Percentiles rank a stretch among this genome's conserved stretches.
These are phyloP conservation scores for Leucocoprinus leucothites DNA, from an alignment of 768 basidiomycete genomes.

Conservation along the genomic window DNA sequence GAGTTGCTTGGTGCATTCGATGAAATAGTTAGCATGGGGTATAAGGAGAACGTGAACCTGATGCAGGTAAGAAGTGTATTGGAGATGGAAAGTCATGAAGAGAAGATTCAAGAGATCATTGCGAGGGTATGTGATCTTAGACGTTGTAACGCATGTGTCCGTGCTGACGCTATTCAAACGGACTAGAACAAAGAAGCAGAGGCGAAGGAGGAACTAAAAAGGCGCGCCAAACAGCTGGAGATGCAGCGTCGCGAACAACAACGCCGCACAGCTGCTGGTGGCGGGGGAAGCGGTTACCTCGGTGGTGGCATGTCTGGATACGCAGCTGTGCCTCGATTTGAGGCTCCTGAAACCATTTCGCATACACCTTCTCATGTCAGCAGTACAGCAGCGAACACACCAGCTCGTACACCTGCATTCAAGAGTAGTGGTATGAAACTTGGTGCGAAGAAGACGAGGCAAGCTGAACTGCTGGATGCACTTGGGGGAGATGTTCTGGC, in stretches of 20 bases:
- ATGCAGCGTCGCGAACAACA: conserved; percentile 97
- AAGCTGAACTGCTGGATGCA: conserved; percentile 84
- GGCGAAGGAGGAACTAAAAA: conserved; percentile 97
- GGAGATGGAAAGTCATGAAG: conserved; percentile 91
- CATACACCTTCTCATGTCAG: conserved; percentile 35
- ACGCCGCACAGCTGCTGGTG: conserved; percentile 55
- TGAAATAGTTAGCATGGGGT: conserved; percentile 91
- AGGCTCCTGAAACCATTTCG: conserved; percentile 51
- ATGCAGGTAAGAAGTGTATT: conserved; percentile 76
- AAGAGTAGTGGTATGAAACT: conserved; percentile 97
- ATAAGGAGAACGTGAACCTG: conserved; percentile 73
- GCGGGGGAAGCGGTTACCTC: conserved; percentile 54
- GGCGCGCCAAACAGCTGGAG: conserved; percentile 95
- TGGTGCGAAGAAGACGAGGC: conserved; percentile 87
- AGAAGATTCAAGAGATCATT: conserved; percentile 98
- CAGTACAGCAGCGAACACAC: conserved; percentile 40
- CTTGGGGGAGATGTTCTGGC: conserved; percentile 74
- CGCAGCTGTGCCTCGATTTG: conserved; percentile 67
- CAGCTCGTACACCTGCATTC: conserved; percentile 76
- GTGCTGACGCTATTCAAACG: conserved; percentile 2
- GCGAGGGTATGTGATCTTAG: conserved; percentile 60
- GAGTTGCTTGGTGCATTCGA: conserved; percentile 95
- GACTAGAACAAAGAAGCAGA: conserved; percentile 96
- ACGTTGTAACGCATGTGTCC: neutral
- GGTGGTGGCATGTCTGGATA: conserved; percentile 72